Base-by-base conservation (phyloP, 2,329 filamentous ascomycete species). In the Teratosphaeriaceae sp. region DNA sequence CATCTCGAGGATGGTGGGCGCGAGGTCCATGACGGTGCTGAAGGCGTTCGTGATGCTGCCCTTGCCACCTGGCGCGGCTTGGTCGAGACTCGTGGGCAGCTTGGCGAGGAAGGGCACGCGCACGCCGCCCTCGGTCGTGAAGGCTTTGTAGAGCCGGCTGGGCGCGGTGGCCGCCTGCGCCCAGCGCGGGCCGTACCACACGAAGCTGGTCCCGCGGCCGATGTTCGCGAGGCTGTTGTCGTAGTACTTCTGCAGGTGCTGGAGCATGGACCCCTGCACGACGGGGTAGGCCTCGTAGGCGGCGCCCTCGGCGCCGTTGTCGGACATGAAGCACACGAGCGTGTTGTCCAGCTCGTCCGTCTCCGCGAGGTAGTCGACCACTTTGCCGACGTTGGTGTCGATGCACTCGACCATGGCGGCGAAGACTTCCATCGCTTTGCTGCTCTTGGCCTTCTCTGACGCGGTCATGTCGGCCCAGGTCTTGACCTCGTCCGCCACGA, bases 331-430 rank as follows among this genome's bases (percentile, higher is more conserved):
- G 54, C 74, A 71, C 39, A 83, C 68, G 47, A 82, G 76, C 2
- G 79, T 83, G 57, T 82, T 80, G 48, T 82, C 78, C 1, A 78
- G 65, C 55, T 82, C 78, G 43, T 71, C 75, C 2, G 71, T 74
- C 33, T 69, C 56, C 44, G 74, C 65, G 2, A 82, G 68, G 51
- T 80, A 75, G 26, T 75, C 64, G 18, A 80, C 62, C 2, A 82
- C 72, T 43, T 74, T 75, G 29, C 78, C 78, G 15, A 83, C 71
- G 45, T 80, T 60, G 78, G 44, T 58, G 51, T 83, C 79, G 41
- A 82, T 80, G 40, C 67, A 68, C 44, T 82, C 77, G 2, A 82
- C 78, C 76, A 83, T 82, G 11, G 68, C 79, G 0, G 79, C 78
- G 45, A 75, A 83, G 3, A 75, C 71, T 52, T 81, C 78, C 78